These are phyloP conservation scores for Chenopodium quinoa DNA, from an alignment of 148 eudicot genomes.

Conservation along the genomic window DNA sequence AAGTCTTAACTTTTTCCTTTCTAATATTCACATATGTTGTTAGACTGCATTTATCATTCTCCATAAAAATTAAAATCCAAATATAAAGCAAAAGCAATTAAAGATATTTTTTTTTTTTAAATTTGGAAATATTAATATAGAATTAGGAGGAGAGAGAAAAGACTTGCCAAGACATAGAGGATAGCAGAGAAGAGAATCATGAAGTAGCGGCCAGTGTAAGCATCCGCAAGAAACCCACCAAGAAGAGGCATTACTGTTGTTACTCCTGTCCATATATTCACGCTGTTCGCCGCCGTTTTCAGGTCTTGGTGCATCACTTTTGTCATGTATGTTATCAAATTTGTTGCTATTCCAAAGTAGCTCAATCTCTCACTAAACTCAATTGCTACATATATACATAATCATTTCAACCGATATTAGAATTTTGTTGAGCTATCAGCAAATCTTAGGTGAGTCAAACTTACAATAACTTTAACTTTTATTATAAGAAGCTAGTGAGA, in stretches of 20 bases:
- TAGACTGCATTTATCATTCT: too few relatives aligned
- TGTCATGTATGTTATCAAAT: slow-evolving; percentile 72
- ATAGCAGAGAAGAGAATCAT: slow-evolving; percentile 57
- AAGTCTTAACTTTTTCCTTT: too few relatives aligned
- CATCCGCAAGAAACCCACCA: slow-evolving; percentile 83
- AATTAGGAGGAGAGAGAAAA: not conserved
- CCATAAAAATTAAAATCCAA: too few relatives aligned
- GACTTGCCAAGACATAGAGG: slow-evolving; percentile 54
- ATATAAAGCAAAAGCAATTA: too few relatives aligned
- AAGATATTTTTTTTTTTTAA: too few relatives aligned
- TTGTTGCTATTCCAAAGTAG: slow-evolving; percentile 73
- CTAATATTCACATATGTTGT: too few relatives aligned
- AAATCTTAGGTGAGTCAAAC: too few relatives aligned
- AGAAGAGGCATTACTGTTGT: slow-evolving; percentile 71
- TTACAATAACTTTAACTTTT: too few relatives aligned
- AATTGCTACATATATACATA: slow-evolving; percentile 42
- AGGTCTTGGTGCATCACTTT: slow-evolving; percentile 74
- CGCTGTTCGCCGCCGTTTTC: slow-evolving; percentile 63
- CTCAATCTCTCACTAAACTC: slow-evolving; percentile 85
- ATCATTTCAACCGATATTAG: not conserved
- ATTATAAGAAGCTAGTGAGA: too few relatives aligned
- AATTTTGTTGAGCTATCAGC: not conserved
- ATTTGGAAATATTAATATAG: not conserved
- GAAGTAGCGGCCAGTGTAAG: slow-evolving; percentile 65
- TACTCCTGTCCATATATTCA: slow-evolving; percentile 70